These are phyloP conservation scores for Diutina rugosa DNA, from an alignment of 1,139 yeast genomes.

Conservation along the genomic window DNA sequence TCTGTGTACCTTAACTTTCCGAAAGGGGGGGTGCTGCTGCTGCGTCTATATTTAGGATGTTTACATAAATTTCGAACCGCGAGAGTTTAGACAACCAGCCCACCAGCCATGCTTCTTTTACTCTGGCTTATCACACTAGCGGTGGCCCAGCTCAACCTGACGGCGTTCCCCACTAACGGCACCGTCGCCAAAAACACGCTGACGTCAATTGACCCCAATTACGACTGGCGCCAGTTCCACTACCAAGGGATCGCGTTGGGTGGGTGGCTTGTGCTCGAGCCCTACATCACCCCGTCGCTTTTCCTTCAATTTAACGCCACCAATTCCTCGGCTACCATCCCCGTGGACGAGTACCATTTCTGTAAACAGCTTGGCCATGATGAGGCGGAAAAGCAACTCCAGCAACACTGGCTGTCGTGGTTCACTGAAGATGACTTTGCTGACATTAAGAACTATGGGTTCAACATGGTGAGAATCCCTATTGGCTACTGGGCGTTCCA, in stretches of 20 bases:
- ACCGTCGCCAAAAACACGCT: background rate
- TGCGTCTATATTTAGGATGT: no score
- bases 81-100: no score
- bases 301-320: constrained; percentile 24
- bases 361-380: constrained; percentile 33
- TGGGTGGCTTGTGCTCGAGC: constrained; percentile 57
- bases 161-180: background rate
- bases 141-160: background rate
- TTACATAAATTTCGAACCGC: no score
- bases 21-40: no score
- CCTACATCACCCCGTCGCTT: constrained; percentile 51
- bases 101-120: background rate
- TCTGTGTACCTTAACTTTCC: no score
- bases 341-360: constrained; percentile 48
- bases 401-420: constrained; percentile 40
- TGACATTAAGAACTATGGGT: constrained; percentile 32
- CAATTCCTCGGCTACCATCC: constrained; percentile 18
- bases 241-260: constrained; percentile 43
- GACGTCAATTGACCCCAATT: background rate
- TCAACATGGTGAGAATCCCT: constrained; percentile 53
- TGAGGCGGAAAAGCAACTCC: constrained; percentile 15
- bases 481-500: constrained; percentile 61
- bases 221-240: constrained; percentile 10
- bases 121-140: background rate
- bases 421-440: constrained; percentile 41